Conservation (phyloP, 352 stramenopile species). For the Phytophthora sp. region DNA sequence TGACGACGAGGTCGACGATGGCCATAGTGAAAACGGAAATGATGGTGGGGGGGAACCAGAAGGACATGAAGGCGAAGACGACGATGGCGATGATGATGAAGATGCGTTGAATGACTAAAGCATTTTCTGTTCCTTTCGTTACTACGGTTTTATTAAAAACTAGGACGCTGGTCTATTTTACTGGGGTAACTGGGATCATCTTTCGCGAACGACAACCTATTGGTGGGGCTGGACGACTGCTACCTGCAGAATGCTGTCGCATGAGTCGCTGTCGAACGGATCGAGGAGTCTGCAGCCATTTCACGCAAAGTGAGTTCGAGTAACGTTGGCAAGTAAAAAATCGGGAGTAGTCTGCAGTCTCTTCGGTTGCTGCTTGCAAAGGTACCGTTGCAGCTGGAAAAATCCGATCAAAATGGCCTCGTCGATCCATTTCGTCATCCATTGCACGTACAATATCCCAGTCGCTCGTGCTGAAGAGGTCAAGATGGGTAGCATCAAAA, state of each 20-base stretch:
- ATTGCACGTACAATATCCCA: constrained; percentile 68
- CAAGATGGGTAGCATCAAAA: constrained; percentile 57
- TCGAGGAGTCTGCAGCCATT: constrained; percentile 61
- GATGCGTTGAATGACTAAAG: not conserved
- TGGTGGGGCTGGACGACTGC: not conserved
- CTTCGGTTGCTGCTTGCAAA: constrained; percentile 4
- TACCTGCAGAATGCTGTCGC: constrained; percentile 23
- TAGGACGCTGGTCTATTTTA: constrained; percentile 2
- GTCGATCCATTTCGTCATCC: constrained; percentile 75
- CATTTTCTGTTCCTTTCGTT: not conserved
- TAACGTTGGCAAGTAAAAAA: constrained; percentile 75
- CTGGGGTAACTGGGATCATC: not conserved
- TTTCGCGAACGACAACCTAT: not conserved
- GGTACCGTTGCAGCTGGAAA: constrained; percentile 43
- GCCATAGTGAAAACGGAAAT: not conserved
- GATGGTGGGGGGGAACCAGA: not conserved
- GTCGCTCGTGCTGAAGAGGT: constrained; percentile 59
- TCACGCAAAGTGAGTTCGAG: constrained; percentile 59
- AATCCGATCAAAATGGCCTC: constrained; percentile 77
- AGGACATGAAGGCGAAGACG: constrained; percentile 3
- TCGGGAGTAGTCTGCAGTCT: constrained; percentile 35
- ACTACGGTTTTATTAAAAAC: no score
- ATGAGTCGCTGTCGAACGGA: constrained; percentile 14
- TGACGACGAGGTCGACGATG: constrained; percentile 8
- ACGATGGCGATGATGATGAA: not conserved